Evolutionary conservation across 306 rosid species (phyloP).

Genomic region (Cucurbita argyrosperma): DNA sequence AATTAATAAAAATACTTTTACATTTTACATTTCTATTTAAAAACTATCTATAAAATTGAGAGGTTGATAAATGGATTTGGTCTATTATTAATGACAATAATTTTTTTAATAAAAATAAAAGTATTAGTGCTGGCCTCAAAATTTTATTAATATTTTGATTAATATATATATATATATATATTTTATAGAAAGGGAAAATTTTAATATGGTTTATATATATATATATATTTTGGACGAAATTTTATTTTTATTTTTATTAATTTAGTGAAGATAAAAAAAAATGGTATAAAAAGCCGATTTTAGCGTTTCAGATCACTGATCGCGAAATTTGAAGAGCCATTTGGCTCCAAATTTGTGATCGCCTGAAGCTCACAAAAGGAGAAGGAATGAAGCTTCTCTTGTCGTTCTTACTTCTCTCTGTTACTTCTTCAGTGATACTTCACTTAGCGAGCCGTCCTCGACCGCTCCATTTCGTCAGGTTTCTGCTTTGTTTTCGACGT

Average conservation of each 20-base stretch:
- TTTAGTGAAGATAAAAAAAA: neutral
- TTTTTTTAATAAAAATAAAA: too few species aligned
- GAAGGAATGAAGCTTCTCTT: constrained; percentile 6
- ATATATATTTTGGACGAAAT: too few species aligned
- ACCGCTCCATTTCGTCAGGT: constrained; percentile 32
- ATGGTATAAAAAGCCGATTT: neutral
- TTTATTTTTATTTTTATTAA: too few species aligned
- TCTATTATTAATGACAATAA: too few species aligned
- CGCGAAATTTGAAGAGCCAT: neutral
- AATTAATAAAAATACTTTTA: neutral
- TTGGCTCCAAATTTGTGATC: neutral
- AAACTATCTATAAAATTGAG: too few species aligned
- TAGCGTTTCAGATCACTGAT: neutral
- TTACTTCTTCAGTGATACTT: constrained; percentile 16
- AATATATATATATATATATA: too few species aligned
- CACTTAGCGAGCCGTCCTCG: constrained; percentile 26
- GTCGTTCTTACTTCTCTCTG: constrained; percentile 24
- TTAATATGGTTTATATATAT: too few species aligned
- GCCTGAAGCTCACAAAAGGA: neutral
- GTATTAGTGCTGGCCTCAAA: too few species aligned
- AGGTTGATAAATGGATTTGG: too few species aligned
- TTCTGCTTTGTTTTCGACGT: constrained; percentile 1
- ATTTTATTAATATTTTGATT: too few species aligned
- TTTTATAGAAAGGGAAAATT: too few species aligned
- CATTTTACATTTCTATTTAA: too few species aligned